Base-by-base conservation (phyloP, 805 yeast species). In the Candida krabiensis region DNA sequence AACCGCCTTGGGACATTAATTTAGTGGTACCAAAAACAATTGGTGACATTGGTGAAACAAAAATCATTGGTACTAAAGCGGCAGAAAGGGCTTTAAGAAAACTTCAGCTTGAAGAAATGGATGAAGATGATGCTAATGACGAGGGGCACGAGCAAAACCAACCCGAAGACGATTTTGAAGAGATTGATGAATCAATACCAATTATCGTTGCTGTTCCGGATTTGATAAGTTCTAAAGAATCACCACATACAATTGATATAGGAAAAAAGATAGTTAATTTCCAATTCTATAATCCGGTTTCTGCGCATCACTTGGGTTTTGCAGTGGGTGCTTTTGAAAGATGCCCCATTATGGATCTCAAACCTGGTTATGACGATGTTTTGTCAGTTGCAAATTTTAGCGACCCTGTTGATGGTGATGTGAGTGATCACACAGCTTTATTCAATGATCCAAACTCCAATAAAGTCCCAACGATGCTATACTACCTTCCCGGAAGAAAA, bases 271-370 rank as follows among this genome's bases (percentile, higher is more conserved):
- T 82, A 1, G 86, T 84, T 1, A 70, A 83, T 2, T 90, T 88
- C 77, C 34, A 71, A 79, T 15, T 91, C 81, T 82, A 81, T 55
- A 86, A 82, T 38, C 96, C 98, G 1, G 84, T 88, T 1, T 83
- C 95, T 25, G 87, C 99, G 1, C 97, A 90, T 50, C 97, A 91
- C 60, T 71, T 93, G 15, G 98, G 98, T 0, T 93, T 95, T 82
- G 90, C 96, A 0, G 77, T 89, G 4, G 99, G 98, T 0, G 83
- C 96, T 2, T 93, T 91, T 58, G 80, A 81, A 28, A 75, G 76
- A 37, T 65, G 79, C 2, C 76, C 79, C 0, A 52, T 88, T 21
- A 60, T 79, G 6, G 76, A 71, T 30, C 51, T 64, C 19, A 66
- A 73, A 19, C 48, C 58, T 4, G 61, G 55, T 2, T 30, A 55